Base-by-base conservation (phyloP, 805 yeast species). In the Candida mattraensis region DNA sequence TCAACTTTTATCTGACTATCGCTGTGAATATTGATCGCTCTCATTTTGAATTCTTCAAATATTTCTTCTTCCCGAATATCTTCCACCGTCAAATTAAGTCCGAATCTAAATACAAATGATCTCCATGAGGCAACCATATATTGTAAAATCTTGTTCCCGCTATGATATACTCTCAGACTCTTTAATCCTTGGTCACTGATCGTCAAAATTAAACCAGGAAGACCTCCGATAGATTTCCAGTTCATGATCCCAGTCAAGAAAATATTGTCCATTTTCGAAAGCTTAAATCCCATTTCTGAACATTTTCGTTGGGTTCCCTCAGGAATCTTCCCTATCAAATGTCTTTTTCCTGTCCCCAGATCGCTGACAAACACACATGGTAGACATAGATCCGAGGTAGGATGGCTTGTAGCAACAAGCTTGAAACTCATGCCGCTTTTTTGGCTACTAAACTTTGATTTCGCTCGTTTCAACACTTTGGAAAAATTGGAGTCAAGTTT, bases 191-290 rank as follows among this genome's bases (percentile, higher is more conserved):
- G 84, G 48, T 87, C 96, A 38, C 86, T 79, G 10, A 84, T 68
- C 0, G 97, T 87, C 33, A 91, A 63, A 31, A 91, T 75, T 50
- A 87, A 63, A 0, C 99, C 99, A 0, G 98, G 97, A 5, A 91
- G 60, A 0, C 99, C 99, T n/a, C 95, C 87, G 2, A 87, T 63
- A n/a, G 81, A 70, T 5, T 72, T 58, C 96, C 96, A 91, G 35
- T 72, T 60, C 8, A 85, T 43, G n/a, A 65, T 66, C 3, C 99
- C 99, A 0, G 96, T 80, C 4, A 93, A 53, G 51, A 86, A 89
- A 4, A 91, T 64, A 23, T 78, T 75, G 30, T 74, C 69, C 20
- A 87, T 59, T 43, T 75, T 80, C 2, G 80, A 69, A 10, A 84
- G 60, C 29, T 72, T 69, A 17, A 80, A 55, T 28, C 76, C 75